Conservation (phyloP, 257 asterid species). For the Buddleja alternifolia region DNA sequence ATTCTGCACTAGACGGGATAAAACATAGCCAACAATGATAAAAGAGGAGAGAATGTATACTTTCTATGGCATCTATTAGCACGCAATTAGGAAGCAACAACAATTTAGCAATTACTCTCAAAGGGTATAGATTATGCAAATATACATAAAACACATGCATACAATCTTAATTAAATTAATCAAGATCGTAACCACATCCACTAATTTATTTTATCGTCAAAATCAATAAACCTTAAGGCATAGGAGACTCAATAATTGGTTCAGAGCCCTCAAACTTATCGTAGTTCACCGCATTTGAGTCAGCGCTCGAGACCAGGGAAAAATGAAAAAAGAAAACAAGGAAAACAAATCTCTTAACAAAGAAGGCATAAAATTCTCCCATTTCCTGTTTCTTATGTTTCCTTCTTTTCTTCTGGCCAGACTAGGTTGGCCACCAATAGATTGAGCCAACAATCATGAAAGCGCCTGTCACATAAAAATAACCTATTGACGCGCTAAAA, state of each 20-base stretch:
- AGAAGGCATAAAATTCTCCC: constrained; percentile 11
- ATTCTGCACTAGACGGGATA: background rate
- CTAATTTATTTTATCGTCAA: background rate
- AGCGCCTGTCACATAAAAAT: background rate
- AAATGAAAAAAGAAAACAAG: no score
- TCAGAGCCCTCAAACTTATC: constrained; percentile 6
- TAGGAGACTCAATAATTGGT: background rate
- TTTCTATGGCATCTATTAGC: no score
- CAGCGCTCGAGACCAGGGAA: background rate
- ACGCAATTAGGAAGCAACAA: no score
- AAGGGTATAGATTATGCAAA: no score
- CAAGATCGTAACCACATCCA: no score
- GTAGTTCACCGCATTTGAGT: constrained; percentile 3
- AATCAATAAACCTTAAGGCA: background rate
- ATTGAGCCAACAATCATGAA: background rate
- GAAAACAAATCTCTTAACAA: no score
- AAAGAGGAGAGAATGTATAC: no score
- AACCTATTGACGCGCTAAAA: background rate
- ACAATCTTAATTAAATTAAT: no score
- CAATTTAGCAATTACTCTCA: no score
- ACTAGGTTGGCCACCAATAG: constrained; percentile 8
- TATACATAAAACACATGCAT: no score
- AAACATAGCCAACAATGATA: no score
- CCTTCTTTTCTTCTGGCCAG: constrained; percentile 1
- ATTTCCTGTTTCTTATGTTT: constrained; percentile 2